Conservation (phyloP, 352 stramenopile species). For the Globisporangium paroecandrum region DNA sequence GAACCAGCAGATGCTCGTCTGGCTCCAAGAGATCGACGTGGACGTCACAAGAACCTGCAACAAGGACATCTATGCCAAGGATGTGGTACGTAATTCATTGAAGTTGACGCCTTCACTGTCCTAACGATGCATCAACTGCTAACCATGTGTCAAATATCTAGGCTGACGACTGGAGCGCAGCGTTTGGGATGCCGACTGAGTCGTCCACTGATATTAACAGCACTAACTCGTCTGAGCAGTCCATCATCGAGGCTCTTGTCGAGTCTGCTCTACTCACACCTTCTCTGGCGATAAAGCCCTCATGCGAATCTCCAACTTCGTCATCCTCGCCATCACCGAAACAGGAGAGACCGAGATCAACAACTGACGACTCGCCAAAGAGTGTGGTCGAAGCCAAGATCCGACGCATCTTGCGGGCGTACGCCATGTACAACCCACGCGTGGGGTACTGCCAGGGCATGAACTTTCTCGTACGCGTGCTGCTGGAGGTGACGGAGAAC, state of each 20-base stretch:
- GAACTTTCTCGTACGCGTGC: conserved; percentile 75
- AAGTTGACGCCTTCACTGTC: not conserved
- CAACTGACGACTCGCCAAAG: not conserved
- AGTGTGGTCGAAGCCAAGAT: conserved; percentile 55
- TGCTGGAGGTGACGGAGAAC: conserved; percentile 61
- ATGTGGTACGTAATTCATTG: conserved; percentile 14
- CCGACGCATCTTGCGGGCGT: conserved; percentile 72
- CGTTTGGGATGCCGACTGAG: not conserved
- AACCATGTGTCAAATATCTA: not conserved
- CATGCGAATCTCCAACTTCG: not conserved
- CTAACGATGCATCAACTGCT: not conserved
- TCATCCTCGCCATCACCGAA: not conserved
- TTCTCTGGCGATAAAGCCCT: not conserved
- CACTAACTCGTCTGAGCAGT: conserved; percentile 4
- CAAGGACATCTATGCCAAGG: conserved; percentile 44
- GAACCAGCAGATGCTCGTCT: conserved; percentile 48
- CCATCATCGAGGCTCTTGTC: conserved; percentile 12
- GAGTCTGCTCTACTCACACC: conserved; percentile 5
- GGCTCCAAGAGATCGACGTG: conserved; percentile 81
- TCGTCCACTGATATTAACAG: not conserved
- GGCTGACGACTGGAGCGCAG: conserved; percentile 15
- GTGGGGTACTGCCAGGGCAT: conserved; percentile 89
- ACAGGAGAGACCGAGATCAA: not conserved
- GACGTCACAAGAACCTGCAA: conserved; percentile 75
- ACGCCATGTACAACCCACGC: conserved; percentile 76